Evolutionary conservation across 768 basidiomycete species (phyloP).

Genomic region (Inosperma sp.): DNA sequence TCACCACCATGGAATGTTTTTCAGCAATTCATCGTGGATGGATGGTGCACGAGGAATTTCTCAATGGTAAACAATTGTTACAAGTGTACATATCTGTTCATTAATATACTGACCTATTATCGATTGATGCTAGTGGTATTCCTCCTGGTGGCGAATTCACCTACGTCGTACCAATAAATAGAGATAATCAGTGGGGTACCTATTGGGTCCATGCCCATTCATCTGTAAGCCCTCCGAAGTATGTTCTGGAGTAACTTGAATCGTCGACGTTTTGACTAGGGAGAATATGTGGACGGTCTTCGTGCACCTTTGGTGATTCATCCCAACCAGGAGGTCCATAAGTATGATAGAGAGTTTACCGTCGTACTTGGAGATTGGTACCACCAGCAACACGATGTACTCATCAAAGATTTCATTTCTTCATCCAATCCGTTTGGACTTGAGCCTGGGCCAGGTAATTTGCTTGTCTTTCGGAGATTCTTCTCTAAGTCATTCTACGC

Average conservation of each 20-base stretch:
- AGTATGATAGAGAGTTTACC: slow-evolving; percentile 89
- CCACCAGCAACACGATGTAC: slow-evolving; percentile 61
- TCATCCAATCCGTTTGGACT: slow-evolving; percentile 77
- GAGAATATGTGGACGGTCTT: slow-evolving; percentile 90
- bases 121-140: slow-evolving; percentile 73
- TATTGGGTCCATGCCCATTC: too few species aligned
- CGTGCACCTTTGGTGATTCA: slow-evolving; percentile 82
- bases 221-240: slow-evolving; percentile 41
- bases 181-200: slow-evolving; percentile 69
- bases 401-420: slow-evolving; percentile 64
- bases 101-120: not conserved
- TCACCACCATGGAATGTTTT: slow-evolving; percentile 94
- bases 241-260: not conserved
- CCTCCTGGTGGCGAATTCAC: slow-evolving; percentile 67
- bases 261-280: slow-evolving; percentile 37
- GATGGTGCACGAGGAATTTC: slow-evolving; percentile 82
- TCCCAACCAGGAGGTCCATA: slow-evolving; percentile 57
- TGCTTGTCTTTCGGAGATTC: slow-evolving; percentile 12
- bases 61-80: slow-evolving; percentile 63
- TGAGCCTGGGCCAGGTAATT: slow-evolving; percentile 84
- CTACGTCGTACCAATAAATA: slow-evolving; percentile 68
- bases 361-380: slow-evolving; percentile 91
- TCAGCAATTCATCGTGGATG: slow-evolving; percentile 81
- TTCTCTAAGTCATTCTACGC: not conserved
- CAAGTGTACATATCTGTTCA: not conserved